These are phyloP conservation scores for Aspergillus sp. DNA, from an alignment of 2,329 filamentous ascomycete species.

Conservation along the genomic window DNA sequence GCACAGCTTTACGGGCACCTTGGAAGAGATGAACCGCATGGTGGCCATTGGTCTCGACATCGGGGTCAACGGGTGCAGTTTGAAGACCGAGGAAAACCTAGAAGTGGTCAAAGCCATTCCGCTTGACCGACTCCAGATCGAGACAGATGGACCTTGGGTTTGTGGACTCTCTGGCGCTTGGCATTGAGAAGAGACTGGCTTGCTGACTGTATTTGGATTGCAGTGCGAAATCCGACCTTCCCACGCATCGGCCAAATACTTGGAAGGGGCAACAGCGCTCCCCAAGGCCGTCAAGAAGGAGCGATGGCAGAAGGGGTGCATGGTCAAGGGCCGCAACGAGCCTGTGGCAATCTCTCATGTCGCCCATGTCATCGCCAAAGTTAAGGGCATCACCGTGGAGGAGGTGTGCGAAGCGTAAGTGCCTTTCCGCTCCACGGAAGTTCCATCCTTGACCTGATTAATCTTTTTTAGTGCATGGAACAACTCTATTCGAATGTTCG, in stretches of 20 bases:
- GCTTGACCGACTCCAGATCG: conserved; percentile 80
- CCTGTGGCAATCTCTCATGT: conserved; percentile 83
- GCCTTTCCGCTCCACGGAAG: neutral
- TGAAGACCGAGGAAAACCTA: conserved; percentile 92
- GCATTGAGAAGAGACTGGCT: neutral
- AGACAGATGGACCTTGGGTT: conserved; percentile 91
- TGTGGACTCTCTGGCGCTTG: conserved; percentile 9
- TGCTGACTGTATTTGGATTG: conserved; percentile 5
- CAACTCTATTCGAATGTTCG: conserved; percentile 80
- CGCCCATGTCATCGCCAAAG: conserved; percentile 80
- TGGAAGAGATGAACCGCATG: conserved; percentile 78
- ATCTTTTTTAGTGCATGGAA: conserved; percentile 61
- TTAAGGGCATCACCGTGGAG: conserved; percentile 77
- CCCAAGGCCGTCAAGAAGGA: conserved; percentile 94
- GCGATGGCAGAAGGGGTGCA: conserved; percentile 80
- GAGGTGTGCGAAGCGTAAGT: conserved; percentile 78
- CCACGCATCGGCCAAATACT: conserved; percentile 78
- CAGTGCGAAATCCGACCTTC: conserved; percentile 86
- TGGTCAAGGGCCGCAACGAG: conserved; percentile 96
- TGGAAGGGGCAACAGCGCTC: conserved; percentile 66
- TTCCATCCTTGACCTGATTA: conserved; percentile 21
- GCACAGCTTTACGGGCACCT: conserved; percentile 89
- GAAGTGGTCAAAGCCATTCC: conserved; percentile 77
- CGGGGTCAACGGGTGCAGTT: conserved; percentile 93
- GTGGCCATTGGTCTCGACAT: conserved; percentile 81